Evolutionary conservation across 352 stramenopile genomes (phyloP).

Genomic region (Globisporangium perplexum): DNA sequence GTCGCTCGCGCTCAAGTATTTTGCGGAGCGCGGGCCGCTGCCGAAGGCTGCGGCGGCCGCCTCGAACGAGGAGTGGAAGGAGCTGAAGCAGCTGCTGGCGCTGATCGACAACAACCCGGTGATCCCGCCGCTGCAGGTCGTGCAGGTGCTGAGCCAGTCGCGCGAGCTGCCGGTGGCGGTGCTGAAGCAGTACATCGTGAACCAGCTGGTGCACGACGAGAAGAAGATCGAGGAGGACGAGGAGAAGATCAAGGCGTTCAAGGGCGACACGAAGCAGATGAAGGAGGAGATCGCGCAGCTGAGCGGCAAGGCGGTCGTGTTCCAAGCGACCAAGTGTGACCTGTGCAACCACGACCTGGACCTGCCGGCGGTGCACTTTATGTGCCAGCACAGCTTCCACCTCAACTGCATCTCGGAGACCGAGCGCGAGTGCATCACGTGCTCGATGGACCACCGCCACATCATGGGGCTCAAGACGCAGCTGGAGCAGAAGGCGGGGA

Average conservation of each 20-base stretch:
- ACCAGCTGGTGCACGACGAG: constrained; percentile 72
- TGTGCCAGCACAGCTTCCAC: constrained; percentile 90
- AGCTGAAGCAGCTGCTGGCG: constrained; percentile 70
- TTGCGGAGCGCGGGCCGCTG: constrained; percentile 74
- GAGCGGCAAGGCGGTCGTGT: constrained; percentile 83
- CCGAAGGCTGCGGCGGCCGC: constrained; percentile 53
- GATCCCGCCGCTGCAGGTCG: constrained; percentile 81
- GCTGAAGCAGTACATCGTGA: constrained; percentile 84
- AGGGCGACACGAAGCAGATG: constrained; percentile 86
- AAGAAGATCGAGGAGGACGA: constrained; percentile 81
- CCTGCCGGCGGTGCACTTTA: constrained; percentile 88
- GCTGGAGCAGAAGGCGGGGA: constrained; percentile 81
- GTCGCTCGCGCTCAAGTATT: constrained; percentile 88
- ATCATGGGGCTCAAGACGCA: constrained; percentile 84
- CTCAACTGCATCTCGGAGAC: constrained; percentile 89
- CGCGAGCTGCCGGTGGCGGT: constrained; percentile 76
- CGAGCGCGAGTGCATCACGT: constrained; percentile 86
- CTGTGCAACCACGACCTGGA: constrained; percentile 87
- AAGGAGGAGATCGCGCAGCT: constrained; percentile 84
- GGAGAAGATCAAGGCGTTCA: constrained; percentile 86
- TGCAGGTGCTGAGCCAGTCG: constrained; percentile 82
- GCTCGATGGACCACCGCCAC: constrained; percentile 81
- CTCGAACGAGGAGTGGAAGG: constrained; percentile 56
- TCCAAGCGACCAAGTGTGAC: constrained; percentile 89
- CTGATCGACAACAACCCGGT: constrained; percentile 76